Percentiles rank a stretch among this genome's conserved stretches.
phyloP scores from a whole-genome alignment of 1,284 basidiomycete species.

The Fomes fomentarius region DNA sequence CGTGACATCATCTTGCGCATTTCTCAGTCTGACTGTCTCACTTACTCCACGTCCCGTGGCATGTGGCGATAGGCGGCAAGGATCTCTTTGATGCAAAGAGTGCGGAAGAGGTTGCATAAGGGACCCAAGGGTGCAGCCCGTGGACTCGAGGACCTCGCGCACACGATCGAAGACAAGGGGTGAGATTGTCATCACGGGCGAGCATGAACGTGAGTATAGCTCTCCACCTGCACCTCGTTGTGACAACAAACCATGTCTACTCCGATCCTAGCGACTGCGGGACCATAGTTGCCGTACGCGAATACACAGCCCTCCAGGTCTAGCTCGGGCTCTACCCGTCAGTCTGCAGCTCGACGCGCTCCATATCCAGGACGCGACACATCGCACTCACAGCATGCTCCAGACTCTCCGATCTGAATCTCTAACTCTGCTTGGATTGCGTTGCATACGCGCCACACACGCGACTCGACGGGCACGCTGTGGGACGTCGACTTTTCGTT shows the following conservation, averaged over 20 bases:
- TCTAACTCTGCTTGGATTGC: slow-evolving; percentile 73
- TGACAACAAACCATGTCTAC: background rate
- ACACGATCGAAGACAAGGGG: slow-evolving; percentile 64
- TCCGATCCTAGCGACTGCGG: slow-evolving; percentile 62
- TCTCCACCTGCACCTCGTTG: background rate
- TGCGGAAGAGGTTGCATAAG: slow-evolving; percentile 67
- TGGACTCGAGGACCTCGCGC: slow-evolving; percentile 69
- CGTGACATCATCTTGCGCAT: slow-evolving; percentile 59
- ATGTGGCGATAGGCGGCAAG: slow-evolving; percentile 54
- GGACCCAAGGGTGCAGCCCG: slow-evolving; percentile 68
- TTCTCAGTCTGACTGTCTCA: slow-evolving; percentile 67
- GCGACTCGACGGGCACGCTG: slow-evolving; percentile 66
- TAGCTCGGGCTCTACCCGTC: slow-evolving; percentile 66
- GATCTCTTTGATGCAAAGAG: slow-evolving; percentile 66
- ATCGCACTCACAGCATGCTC: slow-evolving; percentile 78
- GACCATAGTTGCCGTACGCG: slow-evolving; percentile 73
- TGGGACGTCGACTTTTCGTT: slow-evolving; percentile 77
- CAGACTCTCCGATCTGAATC: slow-evolving; percentile 71
- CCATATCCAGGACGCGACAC: slow-evolving; percentile 63
- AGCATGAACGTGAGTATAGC: slow-evolving; percentile 78
- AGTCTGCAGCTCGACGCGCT: slow-evolving; percentile 59
- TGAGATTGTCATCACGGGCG: slow-evolving; percentile 75
- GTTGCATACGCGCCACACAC: slow-evolving; percentile 82
- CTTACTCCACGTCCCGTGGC: slow-evolving; percentile 68
- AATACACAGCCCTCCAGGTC: slow-evolving; percentile 55